Evolutionary conservation across 2,329 filamentous ascomycete genomes (phyloP).

Genomic region (Hypomyces rosellus): DNA sequence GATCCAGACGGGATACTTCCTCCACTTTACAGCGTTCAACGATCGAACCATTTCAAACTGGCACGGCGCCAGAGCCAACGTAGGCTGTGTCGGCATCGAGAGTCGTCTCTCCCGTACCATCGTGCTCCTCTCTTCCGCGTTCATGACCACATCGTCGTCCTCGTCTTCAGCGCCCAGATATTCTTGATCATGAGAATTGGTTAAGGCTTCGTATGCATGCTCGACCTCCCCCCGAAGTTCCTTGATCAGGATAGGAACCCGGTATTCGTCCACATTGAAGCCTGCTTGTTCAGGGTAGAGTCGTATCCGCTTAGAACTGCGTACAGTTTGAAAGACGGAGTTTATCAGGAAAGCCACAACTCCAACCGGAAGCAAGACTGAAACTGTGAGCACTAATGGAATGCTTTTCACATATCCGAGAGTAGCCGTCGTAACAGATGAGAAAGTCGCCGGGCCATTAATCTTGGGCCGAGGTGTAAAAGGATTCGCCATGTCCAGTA

Average conservation of each 20-base stretch:
- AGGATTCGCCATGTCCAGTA: slow-evolving; percentile 64
- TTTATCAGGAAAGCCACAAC: slow-evolving; percentile 67
- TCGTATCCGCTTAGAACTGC: slow-evolving; percentile 67
- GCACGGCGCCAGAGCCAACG: slow-evolving; percentile 67
- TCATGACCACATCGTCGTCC: slow-evolving; percentile 29
- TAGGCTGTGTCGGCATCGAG: slow-evolving; percentile 51
- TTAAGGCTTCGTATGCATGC: slow-evolving; percentile 67
- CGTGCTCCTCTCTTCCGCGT: slow-evolving; percentile 33
- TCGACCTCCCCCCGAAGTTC: slow-evolving; percentile 72
- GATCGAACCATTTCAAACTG: slow-evolving; percentile 83
- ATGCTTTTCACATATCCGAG: slow-evolving; percentile 42
- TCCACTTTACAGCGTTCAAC: slow-evolving; percentile 60
- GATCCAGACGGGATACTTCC: slow-evolving; percentile 66
- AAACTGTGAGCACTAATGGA: slow-evolving; percentile 58
- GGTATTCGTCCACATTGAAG: slow-evolving; percentile 62
- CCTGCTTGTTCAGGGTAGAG: slow-evolving; percentile 67
- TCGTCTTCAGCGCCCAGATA: slow-evolving; percentile 58
- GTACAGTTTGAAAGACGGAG: slow-evolving; percentile 67
- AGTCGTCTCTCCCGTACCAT: slow-evolving; percentile 36
- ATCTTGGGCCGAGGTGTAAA: slow-evolving; percentile 42
- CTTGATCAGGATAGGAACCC: slow-evolving; percentile 68
- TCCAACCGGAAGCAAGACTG: slow-evolving; percentile 68
- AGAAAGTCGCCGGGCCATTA: slow-evolving; percentile 21
- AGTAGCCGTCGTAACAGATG: slow-evolving; percentile 26
- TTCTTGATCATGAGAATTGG: slow-evolving; percentile 61